Base-by-base conservation (phyloP, 352 stramenopile species). In the Globisporangium cylindrosporum region DNA sequence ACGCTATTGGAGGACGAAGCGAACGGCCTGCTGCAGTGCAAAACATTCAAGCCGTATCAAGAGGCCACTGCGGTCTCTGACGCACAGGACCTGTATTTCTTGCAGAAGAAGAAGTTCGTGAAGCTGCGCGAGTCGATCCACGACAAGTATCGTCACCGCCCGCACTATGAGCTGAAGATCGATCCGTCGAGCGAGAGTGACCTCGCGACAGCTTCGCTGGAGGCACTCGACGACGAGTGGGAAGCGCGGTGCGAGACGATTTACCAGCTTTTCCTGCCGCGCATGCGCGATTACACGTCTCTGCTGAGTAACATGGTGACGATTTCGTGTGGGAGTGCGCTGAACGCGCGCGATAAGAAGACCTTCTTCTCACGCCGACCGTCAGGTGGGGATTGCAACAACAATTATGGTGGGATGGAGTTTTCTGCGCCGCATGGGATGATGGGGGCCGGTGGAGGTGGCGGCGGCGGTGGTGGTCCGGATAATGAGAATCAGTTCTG, bases 311-410 rank as follows among this genome's bases (percentile, higher is more conserved):
- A 90, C 62, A 62, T 94, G 10, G 75, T 92, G 59, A 86, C 77
- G 2, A 66, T 93, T 18, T 89, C 80, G 12, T 90, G 83, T 48
- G 84, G 84, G 1, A 90, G 76, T 20, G 84, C 82, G 10, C 53
- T 91, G 49, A 90, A 89, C 56, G 84, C 81, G 8, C 81, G 84
- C 20, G 86, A 94, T 65, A 94, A 94, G 64, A 91, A 90, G 60
- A 91, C 81, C 9, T 92, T 92, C 43, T 92, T 86, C 64, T 90
- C 82, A 20, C 79, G 86, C 58, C 79, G 79, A 15, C 78, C 78
- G 9, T 92, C 85, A 1, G 67, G 76, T 56, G 72, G 66, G 24
- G 80, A 91, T 22, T 78, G 85, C 69, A 74, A 69, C 48, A 62
- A 58, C 38, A 36, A 36, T 36, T 66, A 46, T 34, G 9, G 76